These are phyloP conservation scores for Clohesyomyces aquaticus DNA, from an alignment of 495 filamentous ascomycete genomes.

Conservation along the genomic window DNA sequence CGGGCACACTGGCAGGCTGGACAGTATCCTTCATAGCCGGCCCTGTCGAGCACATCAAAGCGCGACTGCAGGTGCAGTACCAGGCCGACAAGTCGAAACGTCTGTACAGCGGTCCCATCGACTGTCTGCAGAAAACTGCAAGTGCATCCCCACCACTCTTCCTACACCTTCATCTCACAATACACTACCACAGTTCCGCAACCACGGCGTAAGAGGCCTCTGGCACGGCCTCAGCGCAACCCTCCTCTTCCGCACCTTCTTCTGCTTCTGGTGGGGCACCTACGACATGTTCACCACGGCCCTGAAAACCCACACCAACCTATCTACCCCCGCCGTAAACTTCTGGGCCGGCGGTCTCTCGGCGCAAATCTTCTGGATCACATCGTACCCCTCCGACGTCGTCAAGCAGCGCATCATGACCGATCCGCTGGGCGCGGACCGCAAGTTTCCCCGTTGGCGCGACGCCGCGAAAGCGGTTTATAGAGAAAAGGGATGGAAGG, in stretches of 20 bases:
- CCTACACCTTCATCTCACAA: background rate
- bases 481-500: conserved; percentile 70
- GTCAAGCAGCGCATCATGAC: conserved; percentile 99
- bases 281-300: conserved; percentile 80
- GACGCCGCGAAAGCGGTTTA: conserved; percentile 79
- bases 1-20: conserved; percentile 82
- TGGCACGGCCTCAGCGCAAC: conserved; percentile 87
- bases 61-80: conserved; percentile 92
- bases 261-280: conserved; percentile 96
- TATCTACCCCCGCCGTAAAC: conserved; percentile 80
- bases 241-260: conserved; percentile 85
- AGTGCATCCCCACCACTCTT: conserved; percentile 28
- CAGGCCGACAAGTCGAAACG: conserved; percentile 70
- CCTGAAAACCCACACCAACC: conserved; percentile 65
- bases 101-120: conserved; percentile 82
- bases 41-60: conserved; percentile 95
- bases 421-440: conserved; percentile 74
- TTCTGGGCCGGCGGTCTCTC: conserved; percentile 96
- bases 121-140: conserved; percentile 75
- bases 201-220: conserved; percentile 75
- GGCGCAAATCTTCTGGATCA: conserved; percentile 92
- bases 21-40: conserved; percentile 92
- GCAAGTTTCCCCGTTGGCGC: conserved; percentile 74
- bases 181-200: conserved; percentile 48
- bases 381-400: conserved; percentile 88